Percentiles rank a stretch among this genome's conserved stretches.
phyloP scores from a whole-genome alignment of 1,284 basidiomycete species.

The Apiotrichum domesticum region DNA sequence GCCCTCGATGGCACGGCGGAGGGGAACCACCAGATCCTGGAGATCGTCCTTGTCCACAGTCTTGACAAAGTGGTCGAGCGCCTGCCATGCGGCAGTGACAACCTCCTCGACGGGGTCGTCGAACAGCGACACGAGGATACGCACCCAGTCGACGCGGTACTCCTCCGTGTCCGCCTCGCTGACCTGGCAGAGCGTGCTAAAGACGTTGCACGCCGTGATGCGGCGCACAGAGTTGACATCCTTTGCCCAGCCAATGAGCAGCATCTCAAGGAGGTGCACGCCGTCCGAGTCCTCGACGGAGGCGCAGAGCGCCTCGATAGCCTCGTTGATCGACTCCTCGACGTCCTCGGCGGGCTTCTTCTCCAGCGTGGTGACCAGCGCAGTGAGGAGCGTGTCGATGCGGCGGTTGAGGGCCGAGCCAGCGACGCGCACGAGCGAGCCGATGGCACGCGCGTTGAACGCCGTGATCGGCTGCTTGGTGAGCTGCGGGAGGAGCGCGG shows the following conservation, averaged over 20 bases:
- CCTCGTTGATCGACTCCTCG: constrained; percentile 64
- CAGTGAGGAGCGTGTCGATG: constrained; percentile 65
- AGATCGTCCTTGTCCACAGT: constrained; percentile 87
- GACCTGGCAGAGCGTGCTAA: constrained; percentile 73
- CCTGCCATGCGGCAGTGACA: constrained; percentile 73
- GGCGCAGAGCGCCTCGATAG: constrained; percentile 51
- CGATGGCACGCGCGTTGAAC: constrained; percentile 92
- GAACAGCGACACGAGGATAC: constrained; percentile 79
- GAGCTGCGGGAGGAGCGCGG: constrained; percentile 91
- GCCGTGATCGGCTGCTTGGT: constrained; percentile 84
- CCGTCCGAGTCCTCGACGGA: constrained; percentile 80
- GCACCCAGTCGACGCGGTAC: constrained; percentile 90
- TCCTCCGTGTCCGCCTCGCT: constrained; percentile 67
- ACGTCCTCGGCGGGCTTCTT: constrained; percentile 63
- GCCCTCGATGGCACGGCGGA: constrained; percentile 81
- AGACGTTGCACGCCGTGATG: constrained; percentile 69
- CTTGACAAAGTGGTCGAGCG: constrained; percentile 84
- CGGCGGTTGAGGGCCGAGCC: constrained; percentile 81
- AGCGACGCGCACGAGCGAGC: constrained; percentile 86
- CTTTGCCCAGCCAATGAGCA: constrained; percentile 86
- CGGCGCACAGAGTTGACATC: constrained; percentile 63
- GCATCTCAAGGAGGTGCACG: constrained; percentile 77
- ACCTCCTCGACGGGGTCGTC: constrained; percentile 72
- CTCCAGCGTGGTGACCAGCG: constrained; percentile 64
- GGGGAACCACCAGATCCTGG: constrained; percentile 78